Evolutionary conservation across 768 basidiomycete species (phyloP), one percentile per base, ranked within the genome.

Genomic region (Lactarius sp.): DNA sequence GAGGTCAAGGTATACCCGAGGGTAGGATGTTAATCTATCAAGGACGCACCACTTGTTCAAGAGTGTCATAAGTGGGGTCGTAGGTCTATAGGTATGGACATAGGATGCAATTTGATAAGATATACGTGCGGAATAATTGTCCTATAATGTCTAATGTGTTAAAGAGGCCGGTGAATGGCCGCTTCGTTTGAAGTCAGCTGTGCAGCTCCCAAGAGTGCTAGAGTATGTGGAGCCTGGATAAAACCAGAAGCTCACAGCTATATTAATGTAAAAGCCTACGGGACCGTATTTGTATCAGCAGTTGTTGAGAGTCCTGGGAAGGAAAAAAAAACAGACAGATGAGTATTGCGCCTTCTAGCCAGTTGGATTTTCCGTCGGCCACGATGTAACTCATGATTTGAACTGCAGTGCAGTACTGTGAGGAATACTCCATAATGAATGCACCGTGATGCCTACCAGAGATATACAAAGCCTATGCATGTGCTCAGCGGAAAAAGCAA

Each of bases 311-410:
- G 27, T 1, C 12, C 20, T 1, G 10, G 41, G 46, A 49, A 12
- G 1, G 14, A 14, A 1, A 18, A 42, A 20, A 12, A 33, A 7
- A 72, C 77, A 53, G 66, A 82, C 86, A 84, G 61, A 92, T 83
- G n/a, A 92, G 79, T 60, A 92, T 85, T 69, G 85, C 74, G 27
- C 92, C 92, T 74, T 96, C 94, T n/a, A 97, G 79, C 86, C 94
- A 97, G 73, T 95, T 96, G 34, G 87, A 90, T 71, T 85, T 89
- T 13, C 93, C 93, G 68, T 97, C 95, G 54, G 85, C 82, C 6
- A 95, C 83, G 22, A 88, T 86, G 70, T 90, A 92, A 70, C 89
- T 91, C 74, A 96, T 91, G 4, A 90, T 90, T 68, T 73, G 64
- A 7, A 76, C 75, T 73, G 42, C 31, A 20, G 13, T 73, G 42